Evolutionary conservation across 768 basidiomycete genomes (phyloP), one percentile per base, ranked within the genome.

Genomic region (Termitomyces eurrhizus): DNA sequence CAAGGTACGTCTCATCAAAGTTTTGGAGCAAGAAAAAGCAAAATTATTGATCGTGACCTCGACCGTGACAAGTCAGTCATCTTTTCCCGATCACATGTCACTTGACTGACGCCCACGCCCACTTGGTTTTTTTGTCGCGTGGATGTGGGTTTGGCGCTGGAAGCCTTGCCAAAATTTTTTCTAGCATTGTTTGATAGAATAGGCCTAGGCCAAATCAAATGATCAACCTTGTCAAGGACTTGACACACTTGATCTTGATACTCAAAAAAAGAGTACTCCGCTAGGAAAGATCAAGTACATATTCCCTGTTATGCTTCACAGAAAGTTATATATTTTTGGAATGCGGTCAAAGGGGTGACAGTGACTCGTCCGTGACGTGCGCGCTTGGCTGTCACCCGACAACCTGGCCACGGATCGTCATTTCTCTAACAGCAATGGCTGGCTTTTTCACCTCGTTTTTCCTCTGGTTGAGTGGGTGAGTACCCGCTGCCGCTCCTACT

Each of bases 381-480:
- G 63, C 54, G 54, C 54, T 44, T 54, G 26, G 18, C 35, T 52
- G 52, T 64, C 57, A 58, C 60, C 29, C 46, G 48, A 53, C 41
- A 35, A 26, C 42, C 39, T 4, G 41, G 57, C 36, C 42, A 18
- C 29, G 29, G 41, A 58, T 57, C 56, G 51, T 41, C 35, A 49
- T 58, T 48, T 35, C 14, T 21, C n/a, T 32, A 21, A 49, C 62
- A 57, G 32, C 60, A 41, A 80, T 80, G 79, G 67, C 76, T 48
- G 69, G 74, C 32, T 74, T 81, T 60, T 75, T 81, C 48, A 57
- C 76, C 9, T 75, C 77, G 29, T 60, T 80, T 39, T 75, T 80
- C 56, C 74, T 76, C 57, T 83, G 80, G 81, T 69, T 82, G 53
- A 72, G 72, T 61, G 76, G 80, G 80, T 77, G 62, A 50, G 70